Conservation (phyloP, 768 basidiomycete genomes). For the Tulasnella sp. region DNA sequence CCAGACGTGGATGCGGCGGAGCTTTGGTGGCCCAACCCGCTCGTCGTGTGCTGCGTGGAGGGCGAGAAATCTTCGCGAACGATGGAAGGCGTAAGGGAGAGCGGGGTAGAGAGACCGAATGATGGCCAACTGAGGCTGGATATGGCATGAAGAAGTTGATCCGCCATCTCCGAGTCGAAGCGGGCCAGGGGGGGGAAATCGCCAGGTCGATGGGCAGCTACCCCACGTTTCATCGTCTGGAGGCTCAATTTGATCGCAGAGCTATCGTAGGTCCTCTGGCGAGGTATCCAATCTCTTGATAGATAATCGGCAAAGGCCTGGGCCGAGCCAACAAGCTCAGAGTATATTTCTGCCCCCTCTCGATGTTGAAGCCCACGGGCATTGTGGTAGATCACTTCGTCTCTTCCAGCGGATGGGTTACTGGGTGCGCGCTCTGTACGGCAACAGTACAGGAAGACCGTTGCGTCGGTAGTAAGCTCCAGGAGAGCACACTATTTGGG, state of each 20-base stretch:
- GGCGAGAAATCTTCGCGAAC: no score
- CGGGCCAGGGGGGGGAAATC: neutral
- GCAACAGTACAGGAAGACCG: neutral
- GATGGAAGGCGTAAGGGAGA: neutral
- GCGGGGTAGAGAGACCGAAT: neutral
- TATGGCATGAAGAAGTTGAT: neutral
- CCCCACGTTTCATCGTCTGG: neutral
- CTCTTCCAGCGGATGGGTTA: neutral
- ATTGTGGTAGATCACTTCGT: neutral
- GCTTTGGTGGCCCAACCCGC: no score
- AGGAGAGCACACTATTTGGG: neutral
- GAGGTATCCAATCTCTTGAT: neutral
- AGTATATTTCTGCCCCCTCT: neutral
- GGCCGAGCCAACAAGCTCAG: neutral
- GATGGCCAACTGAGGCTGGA: neutral
- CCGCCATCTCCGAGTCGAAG: neutral
- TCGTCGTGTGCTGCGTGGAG: no score
- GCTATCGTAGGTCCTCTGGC: neutral
- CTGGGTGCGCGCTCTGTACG: neutral
- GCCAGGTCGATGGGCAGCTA: neutral
- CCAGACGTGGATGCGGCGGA: no score
- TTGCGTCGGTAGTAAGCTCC: neutral
- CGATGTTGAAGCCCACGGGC: neutral
- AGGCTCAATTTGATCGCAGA: neutral
- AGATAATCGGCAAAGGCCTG: neutral